phyloP scores from a whole-genome alignment of 2,329 filamentous ascomycete genomes.

The Elsinoe perseae region DNA sequence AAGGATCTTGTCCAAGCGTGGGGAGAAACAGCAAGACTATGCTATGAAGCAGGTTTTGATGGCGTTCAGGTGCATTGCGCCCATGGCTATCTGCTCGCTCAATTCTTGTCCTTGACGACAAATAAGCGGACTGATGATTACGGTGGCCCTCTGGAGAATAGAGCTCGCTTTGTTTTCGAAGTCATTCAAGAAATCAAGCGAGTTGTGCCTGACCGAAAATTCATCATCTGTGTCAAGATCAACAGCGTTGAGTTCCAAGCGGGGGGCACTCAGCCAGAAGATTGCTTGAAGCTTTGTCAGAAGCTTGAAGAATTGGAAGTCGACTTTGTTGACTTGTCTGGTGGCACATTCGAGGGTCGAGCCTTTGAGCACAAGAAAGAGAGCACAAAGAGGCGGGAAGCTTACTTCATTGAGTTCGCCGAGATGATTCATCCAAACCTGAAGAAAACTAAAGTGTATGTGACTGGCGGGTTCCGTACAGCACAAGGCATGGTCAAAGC shows the following conservation, averaged over 20 bases:
- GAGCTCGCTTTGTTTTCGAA: constrained; percentile 34
- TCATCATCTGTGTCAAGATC: constrained; percentile 28
- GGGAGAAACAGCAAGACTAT: constrained; percentile 24
- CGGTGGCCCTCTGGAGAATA: constrained; percentile 36
- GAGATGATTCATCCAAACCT: constrained; percentile 25
- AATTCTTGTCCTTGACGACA: constrained; percentile 35
- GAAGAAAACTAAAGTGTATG: constrained; percentile 27
- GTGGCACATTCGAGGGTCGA: constrained; percentile 25
- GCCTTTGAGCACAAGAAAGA: constrained; percentile 28
- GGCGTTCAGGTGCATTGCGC: constrained; percentile 29
- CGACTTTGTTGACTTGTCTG: constrained; percentile 25
- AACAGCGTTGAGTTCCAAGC: constrained; percentile 28
- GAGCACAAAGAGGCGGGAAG: constrained; percentile 24
- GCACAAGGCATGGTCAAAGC: constrained; percentile 26
- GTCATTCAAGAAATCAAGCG: constrained; percentile 30
- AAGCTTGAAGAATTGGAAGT: constrained; percentile 22
- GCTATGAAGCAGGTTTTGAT: constrained; percentile 26
- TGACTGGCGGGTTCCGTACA: constrained; percentile 29
- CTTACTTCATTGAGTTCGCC: constrained; percentile 28
- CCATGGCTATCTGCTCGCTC: constrained; percentile 38
- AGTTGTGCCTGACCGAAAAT: constrained; percentile 22
- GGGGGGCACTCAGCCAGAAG: constrained; percentile 24
- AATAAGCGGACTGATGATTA: constrained; percentile 38
- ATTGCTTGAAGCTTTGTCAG: constrained; percentile 24
- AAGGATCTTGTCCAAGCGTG: constrained; percentile 24